Base-by-base conservation (phyloP, 805 yeast species). In the baker's yeast (Saccharomyces cerevisiae) region DNA sequence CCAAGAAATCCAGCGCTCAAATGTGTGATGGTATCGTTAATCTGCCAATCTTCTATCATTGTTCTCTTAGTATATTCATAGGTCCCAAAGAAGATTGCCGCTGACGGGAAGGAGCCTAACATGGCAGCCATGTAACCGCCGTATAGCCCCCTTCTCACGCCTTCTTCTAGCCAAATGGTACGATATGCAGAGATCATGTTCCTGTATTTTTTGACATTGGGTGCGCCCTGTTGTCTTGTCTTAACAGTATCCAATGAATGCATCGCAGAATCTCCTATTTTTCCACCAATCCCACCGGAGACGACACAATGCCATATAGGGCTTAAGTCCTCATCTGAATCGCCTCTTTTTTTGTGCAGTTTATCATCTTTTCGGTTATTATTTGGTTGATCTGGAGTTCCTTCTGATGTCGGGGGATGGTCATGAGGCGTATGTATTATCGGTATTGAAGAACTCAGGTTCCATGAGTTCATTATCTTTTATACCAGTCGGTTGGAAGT, bases 181-280 rank as follows among this genome's bases (percentile, higher is more conserved):
- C 71, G 57, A 63, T 87, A 89, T 0, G 97, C 96, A 10, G 82
- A 79, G 8, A 85, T 62, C 84, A 90, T 89, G 62, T 79, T 83
- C 56, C 73, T 78, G 70, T 92, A 92, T 68, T 88, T 86, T 6
- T 74, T 59, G 13, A 60, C 59, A 59, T 77, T 74, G 24, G 87
- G 84, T 3, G 96, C 87, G n/a, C 96, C 98, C 67, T 94, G 99
- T 69, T 94, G 99, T 58, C 99, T 77, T 1, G 99, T 94, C 68
- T 94, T 94, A 31, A 94, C 96, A 0, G 99, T 94, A 67, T 94
- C 99, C 36, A 94, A 72, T 0, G 98, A 91, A 70, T 94, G 97
- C 97, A 94, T 94, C 30, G 82, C 73, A 1, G 94, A 79, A 64
- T 92, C 99, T 13, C 97, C 98, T 41, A 91, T 80, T 53, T 88